These are phyloP conservation scores for Beauveria medogensis DNA, from an alignment of 2,329 filamentous ascomycete genomes.

Conservation along the genomic window DNA sequence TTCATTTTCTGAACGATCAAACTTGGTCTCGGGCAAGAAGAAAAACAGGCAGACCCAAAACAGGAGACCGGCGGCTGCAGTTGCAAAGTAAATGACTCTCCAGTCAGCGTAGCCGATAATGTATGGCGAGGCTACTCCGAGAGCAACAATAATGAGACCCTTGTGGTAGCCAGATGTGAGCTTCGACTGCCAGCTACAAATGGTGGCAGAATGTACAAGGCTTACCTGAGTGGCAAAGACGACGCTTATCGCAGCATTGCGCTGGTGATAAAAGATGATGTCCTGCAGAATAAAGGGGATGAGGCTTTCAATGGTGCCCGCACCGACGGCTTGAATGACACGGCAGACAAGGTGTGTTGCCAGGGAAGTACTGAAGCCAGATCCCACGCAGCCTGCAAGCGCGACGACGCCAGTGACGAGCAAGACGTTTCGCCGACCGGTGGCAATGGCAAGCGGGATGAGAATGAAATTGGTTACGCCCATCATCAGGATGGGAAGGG, in stretches of 20 bases:
- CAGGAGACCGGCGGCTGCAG: conserved; percentile 21
- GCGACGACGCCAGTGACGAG: conserved; percentile 24
- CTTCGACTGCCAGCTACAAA: not conserved
- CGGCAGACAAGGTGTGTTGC: conserved; percentile 25
- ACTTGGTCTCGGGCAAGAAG: conserved; percentile 28
- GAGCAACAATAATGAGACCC: conserved; percentile 23
- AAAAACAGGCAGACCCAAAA: conserved; percentile 26
- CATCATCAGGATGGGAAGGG: conserved; percentile 27
- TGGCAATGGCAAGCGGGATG: conserved; percentile 28
- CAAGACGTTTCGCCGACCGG: conserved; percentile 29
- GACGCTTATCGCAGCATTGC: conserved; percentile 25
- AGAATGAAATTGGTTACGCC: conserved; percentile 28
- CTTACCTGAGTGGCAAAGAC: conserved; percentile 20
- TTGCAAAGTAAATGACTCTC: conserved; percentile 29
- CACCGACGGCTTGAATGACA: conserved; percentile 27
- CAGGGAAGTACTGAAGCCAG: conserved; percentile 23
- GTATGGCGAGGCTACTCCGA: conserved; percentile 22
- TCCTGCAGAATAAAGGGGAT: conserved; percentile 32
- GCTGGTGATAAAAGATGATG: conserved; percentile 31
- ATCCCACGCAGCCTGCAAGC: conserved; percentile 29
- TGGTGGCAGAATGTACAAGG: too few species aligned
- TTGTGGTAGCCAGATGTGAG: not conserved
- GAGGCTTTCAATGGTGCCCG: conserved; percentile 27
- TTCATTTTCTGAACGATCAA: conserved; percentile 22
- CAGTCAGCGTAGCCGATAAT: conserved; percentile 24